Evolutionary conservation across 2,329 filamentous ascomycete genomes (phyloP), one percentile per base, ranked within the genome.

Genomic region (Aspergillus jensenii): DNA sequence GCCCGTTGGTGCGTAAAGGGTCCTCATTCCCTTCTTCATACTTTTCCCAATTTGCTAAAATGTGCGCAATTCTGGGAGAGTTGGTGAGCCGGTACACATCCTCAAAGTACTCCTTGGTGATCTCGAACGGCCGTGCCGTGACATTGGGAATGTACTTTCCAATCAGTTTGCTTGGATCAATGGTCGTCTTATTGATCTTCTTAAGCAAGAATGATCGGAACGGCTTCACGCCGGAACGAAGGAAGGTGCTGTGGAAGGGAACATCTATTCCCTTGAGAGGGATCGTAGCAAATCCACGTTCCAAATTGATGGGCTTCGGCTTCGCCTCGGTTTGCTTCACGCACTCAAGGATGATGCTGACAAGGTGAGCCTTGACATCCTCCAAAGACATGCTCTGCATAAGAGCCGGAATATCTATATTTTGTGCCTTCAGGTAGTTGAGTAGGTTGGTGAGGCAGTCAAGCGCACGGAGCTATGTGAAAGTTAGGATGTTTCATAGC

Each of bases 141-240:
- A 99, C 96, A 78, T 99, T 99, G 67, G 95, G 95, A 66, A 99
- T 98, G 80, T 99, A 99, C 80, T 99, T 99, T 71, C 95, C 95
- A 66, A 99, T 85, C 71, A 99, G 81, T 84, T 98, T 98, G 75
- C 90, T 90, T 5, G 95, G 95, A 75, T 99, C 95, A 75, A 99
- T 98, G 54, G 90, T 96, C 23, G 93, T 97, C 87, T 96, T 96
- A 84, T 98, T 92, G 81, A 99, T 98, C 86, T 99, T 99, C 90
- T 98, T 99, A 68, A 98, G 88, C 74, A 99, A 78, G 86, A 99
- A 99, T 45, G 89, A 93, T 66, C 95, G 87, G 91, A 99, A 99
- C 47, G 96, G 95, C 84, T 99, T 99, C 77, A 99, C 95, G 69
- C 95, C 96, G 40, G 92, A 96, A 56, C 96, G 90, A 79, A 99